Evolutionary conservation across 768 basidiomycete species (phyloP).

Genomic region (Naganishia vaughanmartiniae): DNA sequence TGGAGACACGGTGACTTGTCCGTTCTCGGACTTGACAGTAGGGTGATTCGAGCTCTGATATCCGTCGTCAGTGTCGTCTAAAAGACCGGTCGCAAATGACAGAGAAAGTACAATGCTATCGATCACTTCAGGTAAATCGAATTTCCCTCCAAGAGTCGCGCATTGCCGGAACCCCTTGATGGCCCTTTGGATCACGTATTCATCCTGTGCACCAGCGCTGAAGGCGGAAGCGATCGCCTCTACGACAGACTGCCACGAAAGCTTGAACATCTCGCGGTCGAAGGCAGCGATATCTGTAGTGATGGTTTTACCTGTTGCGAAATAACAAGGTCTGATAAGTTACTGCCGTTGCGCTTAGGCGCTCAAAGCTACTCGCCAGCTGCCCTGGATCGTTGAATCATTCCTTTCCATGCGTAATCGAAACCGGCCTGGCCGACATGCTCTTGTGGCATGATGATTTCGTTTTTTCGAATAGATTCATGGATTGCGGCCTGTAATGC

Average conservation of each 20-base stretch:
- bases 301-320: conserved; percentile 60
- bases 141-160: conserved; percentile 84
- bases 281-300: conserved; percentile 75
- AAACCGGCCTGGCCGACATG: conserved; percentile 95
- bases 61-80: conserved; percentile 64
- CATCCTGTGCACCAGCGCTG: conserved; percentile 84
- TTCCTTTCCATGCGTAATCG: conserved; percentile 98
- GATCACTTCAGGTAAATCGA: conserved; percentile 88
- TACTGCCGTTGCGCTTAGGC: not conserved
- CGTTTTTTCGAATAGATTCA: conserved; percentile 86
- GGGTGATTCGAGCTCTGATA: conserved; percentile 70
- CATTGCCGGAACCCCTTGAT: conserved; percentile 97
- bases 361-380: conserved; percentile 59
- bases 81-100: conserved; percentile 82
- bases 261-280: conserved; percentile 88
- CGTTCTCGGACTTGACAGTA: conserved; percentile 82
- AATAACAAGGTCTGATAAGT: conserved; percentile 6
- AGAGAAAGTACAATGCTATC: conserved; percentile 92
- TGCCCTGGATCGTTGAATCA: conserved; percentile 74
- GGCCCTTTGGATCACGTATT: conserved; percentile 89
- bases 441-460: conserved; percentile 97
- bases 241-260: conserved; percentile 87
- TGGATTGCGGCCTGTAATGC: conserved; percentile 73
- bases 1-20: conserved; percentile 83
- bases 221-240: conserved; percentile 95